phyloP scores from a whole-genome alignment of 768 basidiomycete species.

The Lactarius psammicola region DNA sequence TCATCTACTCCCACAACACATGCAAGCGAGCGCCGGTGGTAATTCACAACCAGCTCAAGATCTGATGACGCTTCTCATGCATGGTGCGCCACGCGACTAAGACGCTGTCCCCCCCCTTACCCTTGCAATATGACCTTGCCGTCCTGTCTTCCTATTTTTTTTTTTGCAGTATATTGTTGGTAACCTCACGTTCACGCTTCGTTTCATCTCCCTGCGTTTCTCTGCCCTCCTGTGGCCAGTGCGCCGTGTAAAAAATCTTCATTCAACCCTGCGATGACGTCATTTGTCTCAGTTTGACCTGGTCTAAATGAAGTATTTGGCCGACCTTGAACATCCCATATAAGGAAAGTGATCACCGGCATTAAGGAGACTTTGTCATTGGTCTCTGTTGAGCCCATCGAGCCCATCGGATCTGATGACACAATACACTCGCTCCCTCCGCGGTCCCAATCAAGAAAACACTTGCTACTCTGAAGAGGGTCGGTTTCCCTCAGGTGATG shows the following conservation, averaged over 20 bases:
- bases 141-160: not conserved
- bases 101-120: not conserved
- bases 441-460: constrained; percentile 2
- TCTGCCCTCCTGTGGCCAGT: not conserved
- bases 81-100: constrained; percentile 65
- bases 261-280: constrained; percentile 22
- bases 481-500: not conserved
- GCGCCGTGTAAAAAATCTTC: constrained; percentile 18
- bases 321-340: constrained; percentile 12
- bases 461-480: not conserved
- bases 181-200: constrained; percentile 16
- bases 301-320: constrained; percentile 10
- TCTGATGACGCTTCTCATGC: constrained; percentile 83
- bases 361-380: constrained; percentile 21
- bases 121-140: constrained; percentile 10
- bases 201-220: constrained; percentile 8
- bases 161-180: constrained; percentile 20
- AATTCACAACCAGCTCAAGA: constrained; percentile 65
- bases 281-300: constrained; percentile 15
- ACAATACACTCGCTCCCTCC: constrained; percentile 9
- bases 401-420: constrained; percentile 11
- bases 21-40: constrained; percentile 50
- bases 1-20: constrained; percentile 51
- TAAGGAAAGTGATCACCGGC: constrained; percentile 19
- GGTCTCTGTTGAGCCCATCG: constrained; percentile 16